Evolutionary conservation across 2,329 filamentous ascomycete species (phyloP).

Genomic region (Trichoderma breve): DNA sequence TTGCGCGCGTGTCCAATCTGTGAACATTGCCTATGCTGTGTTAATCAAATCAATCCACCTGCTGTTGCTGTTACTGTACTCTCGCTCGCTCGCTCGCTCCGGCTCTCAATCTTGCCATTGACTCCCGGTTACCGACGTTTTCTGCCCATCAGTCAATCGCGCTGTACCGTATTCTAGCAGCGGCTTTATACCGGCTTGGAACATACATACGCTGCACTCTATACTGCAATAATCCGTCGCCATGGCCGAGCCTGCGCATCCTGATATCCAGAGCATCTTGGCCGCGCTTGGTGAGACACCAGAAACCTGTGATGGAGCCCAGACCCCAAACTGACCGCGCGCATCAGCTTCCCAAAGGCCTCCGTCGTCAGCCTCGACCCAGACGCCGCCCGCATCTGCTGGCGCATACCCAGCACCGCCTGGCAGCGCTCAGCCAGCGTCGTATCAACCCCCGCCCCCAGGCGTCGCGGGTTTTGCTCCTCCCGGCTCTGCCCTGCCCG

Average conservation of each 20-base stretch:
- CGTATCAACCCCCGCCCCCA: conserved; percentile 40
- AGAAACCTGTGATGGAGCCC: not conserved
- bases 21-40: conserved; percentile 18
- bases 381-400: conserved; percentile 40
- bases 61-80: conserved; percentile 7
- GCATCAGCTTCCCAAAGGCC: conserved; percentile 45
- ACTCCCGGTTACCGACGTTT: not conserved
- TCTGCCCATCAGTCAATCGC: conserved; percentile 6
- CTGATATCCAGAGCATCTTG: conserved; percentile 47
- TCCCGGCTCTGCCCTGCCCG: conserved; percentile 50
- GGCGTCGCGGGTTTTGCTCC: conserved; percentile 38
- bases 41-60: not conserved
- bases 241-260: conserved; percentile 39
- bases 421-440: conserved; percentile 34
- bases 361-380: conserved; percentile 41
- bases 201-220: not conserved
- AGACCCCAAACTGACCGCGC: not conserved
- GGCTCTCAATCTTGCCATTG: conserved; percentile 14
- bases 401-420: conserved; percentile 41
- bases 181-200: not conserved
- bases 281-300: conserved; percentile 46
- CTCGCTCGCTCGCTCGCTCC: conserved; percentile 2
- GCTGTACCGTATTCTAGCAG: not conserved
- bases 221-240: conserved; percentile 10
- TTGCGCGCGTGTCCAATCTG: conserved; percentile 12